Percentiles rank a stretch among this genome's conserved stretches.
These are phyloP conservation scores for Ceratocystis alfenasii DNA, from an alignment of 2,329 filamentous ascomycete species.

Conservation along the genomic window DNA sequence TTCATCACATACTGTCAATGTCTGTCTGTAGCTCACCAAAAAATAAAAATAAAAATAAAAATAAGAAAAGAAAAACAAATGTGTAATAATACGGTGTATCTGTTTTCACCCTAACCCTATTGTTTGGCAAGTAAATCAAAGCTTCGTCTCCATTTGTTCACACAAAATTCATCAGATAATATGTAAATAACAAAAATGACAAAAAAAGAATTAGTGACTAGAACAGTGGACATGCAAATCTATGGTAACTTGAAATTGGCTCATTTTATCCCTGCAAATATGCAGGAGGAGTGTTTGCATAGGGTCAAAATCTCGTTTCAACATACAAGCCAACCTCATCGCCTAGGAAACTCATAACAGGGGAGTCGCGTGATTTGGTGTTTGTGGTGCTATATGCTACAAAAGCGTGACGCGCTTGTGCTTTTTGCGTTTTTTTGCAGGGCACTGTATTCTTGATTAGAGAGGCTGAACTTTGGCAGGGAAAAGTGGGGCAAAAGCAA, in stretches of 20 bases:
- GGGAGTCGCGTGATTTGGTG: background rate
- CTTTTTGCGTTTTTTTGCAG: background rate
- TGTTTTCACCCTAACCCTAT: conserved; percentile 15
- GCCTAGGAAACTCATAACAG: conserved; percentile 7
- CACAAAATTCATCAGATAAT: background rate
- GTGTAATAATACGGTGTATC: no score
- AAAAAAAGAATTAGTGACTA: conserved; percentile 1
- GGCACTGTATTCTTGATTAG: conserved; percentile 7
- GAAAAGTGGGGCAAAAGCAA: conserved; percentile 23
- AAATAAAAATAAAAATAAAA: no score
- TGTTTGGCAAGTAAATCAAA: background rate
- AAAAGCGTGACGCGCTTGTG: background rate
- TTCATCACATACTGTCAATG: no score
- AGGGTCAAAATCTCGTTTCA: background rate
- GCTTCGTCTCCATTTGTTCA: background rate
- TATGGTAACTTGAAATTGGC: background rate
- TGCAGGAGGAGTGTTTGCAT: conserved; percentile 11
- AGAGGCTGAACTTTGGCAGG: conserved; percentile 17
- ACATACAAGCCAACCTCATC: background rate
- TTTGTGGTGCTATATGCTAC: background rate
- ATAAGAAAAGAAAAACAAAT: no score
- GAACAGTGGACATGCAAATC: conserved; percentile 2
- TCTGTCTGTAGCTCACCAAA: no score
- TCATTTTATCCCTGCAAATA: conserved; percentile 9
- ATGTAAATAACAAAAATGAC: background rate